Conservation (phyloP, 441 rosid species). For the Adansonia grandidieri region DNA sequence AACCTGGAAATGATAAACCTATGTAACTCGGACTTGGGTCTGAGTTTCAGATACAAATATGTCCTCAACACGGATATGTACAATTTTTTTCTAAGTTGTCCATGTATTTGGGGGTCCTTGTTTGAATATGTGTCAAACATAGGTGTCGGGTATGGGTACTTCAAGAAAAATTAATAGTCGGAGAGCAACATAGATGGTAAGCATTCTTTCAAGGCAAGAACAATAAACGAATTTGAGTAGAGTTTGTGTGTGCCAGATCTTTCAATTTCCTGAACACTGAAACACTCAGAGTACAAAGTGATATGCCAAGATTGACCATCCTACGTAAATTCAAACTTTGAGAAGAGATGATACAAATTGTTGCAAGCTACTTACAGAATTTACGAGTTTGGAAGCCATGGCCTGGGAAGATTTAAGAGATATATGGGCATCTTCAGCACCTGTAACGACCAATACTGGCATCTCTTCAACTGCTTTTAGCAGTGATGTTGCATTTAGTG, state of each 20-base stretch:
- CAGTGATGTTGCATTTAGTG: slow-evolving; percentile 57
- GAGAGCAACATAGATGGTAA: too few relatives aligned
- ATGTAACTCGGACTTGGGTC: neutral
- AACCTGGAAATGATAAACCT: neutral
- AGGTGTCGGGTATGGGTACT: too few relatives aligned
- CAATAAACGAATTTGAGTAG: neutral
- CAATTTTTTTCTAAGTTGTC: too few relatives aligned
- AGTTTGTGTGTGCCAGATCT: neutral
- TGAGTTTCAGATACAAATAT: too few relatives aligned
- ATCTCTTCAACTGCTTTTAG: slow-evolving; percentile 66
- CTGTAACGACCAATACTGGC: slow-evolving; percentile 83
- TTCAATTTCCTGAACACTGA: neutral
- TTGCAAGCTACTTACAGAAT: slow-evolving; percentile 73
- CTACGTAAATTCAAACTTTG: neutral
- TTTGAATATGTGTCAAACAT: too few relatives aligned
- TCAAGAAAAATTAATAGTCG: too few relatives aligned
- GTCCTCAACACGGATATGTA: too few relatives aligned
- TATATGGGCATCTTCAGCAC: slow-evolving; percentile 89
- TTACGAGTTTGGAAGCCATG: slow-evolving; percentile 85
- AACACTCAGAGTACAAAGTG: neutral
- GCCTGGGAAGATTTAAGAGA: slow-evolving; percentile 82
- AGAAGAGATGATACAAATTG: neutral
- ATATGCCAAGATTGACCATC: neutral
- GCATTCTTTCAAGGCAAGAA: neutral
- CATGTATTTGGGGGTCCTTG: too few relatives aligned